phyloP scores from a whole-genome alignment of 2,329 filamentous ascomycete species.

The Fusarium mexicanum region DNA sequence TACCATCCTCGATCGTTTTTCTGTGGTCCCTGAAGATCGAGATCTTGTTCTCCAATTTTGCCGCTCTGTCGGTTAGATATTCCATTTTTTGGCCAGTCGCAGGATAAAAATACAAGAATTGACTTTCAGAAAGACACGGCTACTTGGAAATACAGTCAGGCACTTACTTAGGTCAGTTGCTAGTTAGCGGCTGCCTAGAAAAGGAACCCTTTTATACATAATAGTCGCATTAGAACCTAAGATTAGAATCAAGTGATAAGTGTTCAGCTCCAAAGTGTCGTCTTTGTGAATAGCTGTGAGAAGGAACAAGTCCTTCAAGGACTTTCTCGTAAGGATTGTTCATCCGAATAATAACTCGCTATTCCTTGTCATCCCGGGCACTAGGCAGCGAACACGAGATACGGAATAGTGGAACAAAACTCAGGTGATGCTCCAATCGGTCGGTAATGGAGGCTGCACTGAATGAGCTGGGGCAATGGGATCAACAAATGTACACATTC shows the following conservation, averaged over 20 bases:
- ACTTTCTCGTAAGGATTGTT: neutral
- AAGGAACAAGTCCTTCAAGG: neutral
- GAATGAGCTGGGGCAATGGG: rapidly evolving
- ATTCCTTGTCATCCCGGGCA: neutral
- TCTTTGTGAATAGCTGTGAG: rapidly evolving
- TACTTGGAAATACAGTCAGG: neutral
- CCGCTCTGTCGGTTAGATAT: neutral
- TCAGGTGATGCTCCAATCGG: neutral
- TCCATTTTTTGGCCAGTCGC: neutral
- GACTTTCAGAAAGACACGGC: rapidly evolving
- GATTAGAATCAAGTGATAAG: neutral
- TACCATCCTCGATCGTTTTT: neutral
- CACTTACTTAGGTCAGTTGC: too few species aligned
- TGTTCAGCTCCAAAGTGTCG: rapidly evolving
- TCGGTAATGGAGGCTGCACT: neutral
- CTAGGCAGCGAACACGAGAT: neutral
- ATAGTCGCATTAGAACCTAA: neutral
- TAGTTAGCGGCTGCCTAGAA: too few species aligned
- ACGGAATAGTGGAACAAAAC: neutral
- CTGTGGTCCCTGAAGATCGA: neutral
- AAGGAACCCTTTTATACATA: neutral
- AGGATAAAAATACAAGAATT: neutral
- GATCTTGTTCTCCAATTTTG: neutral
- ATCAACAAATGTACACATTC: rapidly evolving
- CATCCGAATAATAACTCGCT: neutral